These are phyloP conservation scores for Gyromitra esculenta DNA, from an alignment of 2,329 filamentous ascomycete species.

Conservation along the genomic window DNA sequence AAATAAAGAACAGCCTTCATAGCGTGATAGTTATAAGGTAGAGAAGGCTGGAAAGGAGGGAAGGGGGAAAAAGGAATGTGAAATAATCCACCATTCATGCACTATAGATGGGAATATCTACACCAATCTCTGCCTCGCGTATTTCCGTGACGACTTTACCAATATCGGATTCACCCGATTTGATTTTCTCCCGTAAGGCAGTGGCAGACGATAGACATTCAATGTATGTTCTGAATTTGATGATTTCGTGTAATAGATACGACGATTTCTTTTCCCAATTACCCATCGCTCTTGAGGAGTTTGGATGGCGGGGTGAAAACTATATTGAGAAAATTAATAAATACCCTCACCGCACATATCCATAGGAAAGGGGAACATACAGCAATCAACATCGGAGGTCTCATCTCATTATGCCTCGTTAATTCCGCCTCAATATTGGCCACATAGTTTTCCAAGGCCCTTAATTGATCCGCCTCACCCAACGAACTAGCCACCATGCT, in stretches of 20 bases:
- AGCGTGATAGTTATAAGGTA: slow-evolving; percentile 3
- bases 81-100: slow-evolving; percentile 16
- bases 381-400: slow-evolving; percentile 85
- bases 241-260: slow-evolving; percentile 89
- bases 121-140: slow-evolving; percentile 33
- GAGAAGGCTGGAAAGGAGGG: neutral
- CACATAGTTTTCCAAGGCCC: slow-evolving; percentile 79
- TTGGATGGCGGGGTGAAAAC: slow-evolving; percentile 85
- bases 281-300: slow-evolving; percentile 83
- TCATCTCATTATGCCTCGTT: slow-evolving; percentile 84
- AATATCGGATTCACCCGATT: slow-evolving; percentile 36
- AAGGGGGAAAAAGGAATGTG: neutral
- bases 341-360: neutral
- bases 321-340: slow-evolving; percentile 57
- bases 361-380: slow-evolving; percentile 61
- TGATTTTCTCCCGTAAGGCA: slow-evolving; percentile 44
- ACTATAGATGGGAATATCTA: slow-evolving; percentile 37
- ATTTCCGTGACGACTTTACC: slow-evolving; percentile 11
- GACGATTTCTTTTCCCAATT: slow-evolving; percentile 98
- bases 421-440: slow-evolving; percentile 86
- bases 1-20: neutral
- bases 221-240: slow-evolving; percentile 96
- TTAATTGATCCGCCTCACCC: slow-evolving; percentile 81
- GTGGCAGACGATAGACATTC: slow-evolving; percentile 64
- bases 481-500: slow-evolving; percentile 86